Evolutionary conservation across 495 filamentous ascomycete species (phyloP), one percentile per base, ranked within the genome.

Genomic region (Jackrogersella minutella): DNA sequence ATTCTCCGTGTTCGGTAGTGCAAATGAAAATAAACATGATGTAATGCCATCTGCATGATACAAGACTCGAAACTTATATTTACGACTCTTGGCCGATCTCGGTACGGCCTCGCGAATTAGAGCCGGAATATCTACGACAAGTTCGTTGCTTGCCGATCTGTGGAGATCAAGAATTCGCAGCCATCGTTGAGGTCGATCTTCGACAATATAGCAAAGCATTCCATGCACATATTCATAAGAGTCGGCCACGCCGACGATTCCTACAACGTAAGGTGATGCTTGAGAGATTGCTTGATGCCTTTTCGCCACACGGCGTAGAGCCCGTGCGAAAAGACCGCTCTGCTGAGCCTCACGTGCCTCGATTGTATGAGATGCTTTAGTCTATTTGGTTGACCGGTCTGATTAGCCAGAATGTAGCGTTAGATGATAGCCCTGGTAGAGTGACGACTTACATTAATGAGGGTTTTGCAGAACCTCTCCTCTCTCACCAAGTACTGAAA

Each of bases 101-200:
- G 68, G 53, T 24, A 81, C 51, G 0, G 72, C 68, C 28, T 66
- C 33, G 19, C 74, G 62, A 26, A 87, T 73, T 0, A 89, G 70
- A 4, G 64, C 68, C 21, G 80, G 76, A 34, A 90, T 80, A 66
- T 88, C 80, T 28, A 91, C 70, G 4, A 88, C 85, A 22, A 86
- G 76, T 63, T 92, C 89, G 19, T 74, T 70, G 33, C 55, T 69
- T n/a, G 73, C 74, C 0, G 79, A 78, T 14, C 74, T 62, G 75
- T 88, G 86, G 8, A 91, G 74, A 55, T 91, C 80, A 41, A 91
- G 75, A 11, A 91, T 72, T n/a, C 89, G 87, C 34, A 93, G 79
- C 72, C 77, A 80, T 22, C 83, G 77, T 9, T 80, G 78, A 16
- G 66, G 66, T 2, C 67, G 64, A 8, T 17, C 22, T 17, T 76